Evolutionary conservation across 768 basidiomycete species (phyloP), one percentile per base, ranked within the genome.

Genomic region (Pisolithus marmoratus): DNA sequence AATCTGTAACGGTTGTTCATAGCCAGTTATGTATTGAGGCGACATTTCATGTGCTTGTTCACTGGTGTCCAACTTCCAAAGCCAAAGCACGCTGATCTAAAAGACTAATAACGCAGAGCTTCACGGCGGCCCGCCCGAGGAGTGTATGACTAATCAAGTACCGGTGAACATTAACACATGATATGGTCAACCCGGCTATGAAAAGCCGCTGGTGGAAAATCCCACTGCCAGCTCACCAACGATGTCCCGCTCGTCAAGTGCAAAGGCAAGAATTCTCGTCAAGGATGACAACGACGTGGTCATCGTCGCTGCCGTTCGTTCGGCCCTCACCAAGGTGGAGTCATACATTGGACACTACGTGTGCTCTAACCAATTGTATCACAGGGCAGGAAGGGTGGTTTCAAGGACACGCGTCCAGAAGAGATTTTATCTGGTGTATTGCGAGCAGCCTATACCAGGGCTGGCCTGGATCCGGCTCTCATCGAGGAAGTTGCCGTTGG

Each of bases 201-300:
- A 59, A 63, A 65, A 37, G 41, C 31, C 41, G 40, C 41, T 40
- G 23, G 11, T 3, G 9, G 41, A 14, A 34, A 5, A 14, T 46
- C 27, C 6, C 15, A 8, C 26, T 23, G 41, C 38, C 48, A 45
- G 19, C 31, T 43, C 37, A 48, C 41, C 29, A 54, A 49, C 38
- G 7, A 67, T 68, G 58, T 54, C 67, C 15, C 53, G 34, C 31
- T 43, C 49, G 23, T 51, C 56, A 22, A 56, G 47, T 48, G 75
- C 76, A 51, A 87, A 81, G 65, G 73, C 83, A 22, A 74, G 74
- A 53, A 57, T 91, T 22, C 78, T 92, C 47, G 73, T 80, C 61
- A 87, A 91, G 73, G 73, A 80, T 60, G 85, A 88, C 55, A 78
- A 90, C 66, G 93, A 96, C 70, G 86, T 97, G 15, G 95, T 98